Base-by-base conservation (phyloP, 2,329 filamentous ascomycete genomes). In the Sporothrix phasma region DNA sequence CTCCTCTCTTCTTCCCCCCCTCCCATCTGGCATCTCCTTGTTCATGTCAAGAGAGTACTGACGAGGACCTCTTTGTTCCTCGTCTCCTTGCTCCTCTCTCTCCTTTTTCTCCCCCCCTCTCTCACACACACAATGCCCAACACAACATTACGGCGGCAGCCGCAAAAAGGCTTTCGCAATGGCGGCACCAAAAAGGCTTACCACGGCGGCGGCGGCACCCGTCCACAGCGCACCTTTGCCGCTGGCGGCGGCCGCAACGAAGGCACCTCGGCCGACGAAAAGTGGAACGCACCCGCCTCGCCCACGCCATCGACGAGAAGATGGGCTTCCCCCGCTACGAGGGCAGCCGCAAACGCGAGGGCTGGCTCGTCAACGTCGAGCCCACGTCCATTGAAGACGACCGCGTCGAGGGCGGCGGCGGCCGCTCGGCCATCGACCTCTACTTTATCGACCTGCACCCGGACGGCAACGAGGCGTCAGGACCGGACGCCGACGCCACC, bases 291-390 rank as follows among this genome's bases (percentile, higher is more conserved):
- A 88, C 87, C 54, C 86, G 86, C 64, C 84, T 96, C 61, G 91
- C 91, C 37, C 86, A 96, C 76, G 84, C 82, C 71, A 97, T 99
- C 73, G 95, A 99, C 78, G 94, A 97, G 78, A 83, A 84, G 67
- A 94, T 97, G 86, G 95, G 94, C 62, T 99, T 99, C 74, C 82
- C 87, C 39, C 88, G 93, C 60, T 97, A 92, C 74, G 95, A 99
- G 68, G 87, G 90, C 37, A 94, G 91, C 56, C 85, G 89, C 73
- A 91, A 88, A 77, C 81, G 79, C 70, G 89, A 87, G 73, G 84
- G 95, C 68, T 99, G 94, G 94, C 84, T 99, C 3, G 90, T 93
- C 70, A 99, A 97, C 73, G 90, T 97, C 78, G 90, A 96, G 73
- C 87, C 92, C 45, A 97, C 94, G 0, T 85, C 86, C 13, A 82